Evolutionary conservation across 2,329 filamentous ascomycete species (phyloP).

Genomic region (Arthrobotrys sphaeroides): DNA sequence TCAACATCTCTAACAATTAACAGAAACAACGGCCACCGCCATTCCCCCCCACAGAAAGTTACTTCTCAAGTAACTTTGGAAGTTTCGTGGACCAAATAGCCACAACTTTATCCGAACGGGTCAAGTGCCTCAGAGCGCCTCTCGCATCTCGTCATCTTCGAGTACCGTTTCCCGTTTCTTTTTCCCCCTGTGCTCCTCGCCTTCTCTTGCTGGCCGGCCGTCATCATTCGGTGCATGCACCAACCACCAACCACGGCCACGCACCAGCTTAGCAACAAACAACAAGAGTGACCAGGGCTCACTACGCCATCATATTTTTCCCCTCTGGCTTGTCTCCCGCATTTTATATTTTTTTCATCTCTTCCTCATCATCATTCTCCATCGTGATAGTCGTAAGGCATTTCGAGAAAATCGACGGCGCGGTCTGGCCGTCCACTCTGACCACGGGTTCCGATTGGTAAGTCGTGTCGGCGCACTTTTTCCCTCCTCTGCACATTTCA

Average conservation of each 20-base stretch:
- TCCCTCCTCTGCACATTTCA: constrained; percentile 5
- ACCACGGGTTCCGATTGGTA: constrained; percentile 31
- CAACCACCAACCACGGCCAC: constrained; percentile 53
- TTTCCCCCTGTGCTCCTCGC: constrained; percentile 14
- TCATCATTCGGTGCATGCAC: constrained; percentile 51
- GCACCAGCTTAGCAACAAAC: constrained; percentile 36
- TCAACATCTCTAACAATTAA: not conserved
- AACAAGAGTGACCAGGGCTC: constrained; percentile 30
- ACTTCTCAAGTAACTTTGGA: constrained; percentile 7
- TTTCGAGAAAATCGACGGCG: constrained; percentile 25
- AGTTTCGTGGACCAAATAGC: constrained; percentile 39
- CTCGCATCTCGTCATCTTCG: constrained; percentile 43
- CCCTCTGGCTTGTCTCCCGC: constrained; percentile 50
- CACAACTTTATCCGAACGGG: constrained; percentile 35
- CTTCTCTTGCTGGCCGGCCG: constrained; percentile 45
- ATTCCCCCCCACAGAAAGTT: not conserved
- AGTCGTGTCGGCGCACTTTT: constrained; percentile 39
- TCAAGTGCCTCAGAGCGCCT: constrained; percentile 41
- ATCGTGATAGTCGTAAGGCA: constrained; percentile 23
- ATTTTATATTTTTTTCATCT: constrained; percentile 50
- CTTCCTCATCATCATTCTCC: constrained; percentile 40
- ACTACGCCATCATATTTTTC: constrained; percentile 54
- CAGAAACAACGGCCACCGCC: too few species aligned
- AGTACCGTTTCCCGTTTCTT: constrained; percentile 51
- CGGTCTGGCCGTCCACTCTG: constrained; percentile 4